Evolutionary conservation across 2,329 filamentous ascomycete species (phyloP), one percentile per base, ranked within the genome.

Genomic region (Nothophaeocryptopus gaeumannii): DNA sequence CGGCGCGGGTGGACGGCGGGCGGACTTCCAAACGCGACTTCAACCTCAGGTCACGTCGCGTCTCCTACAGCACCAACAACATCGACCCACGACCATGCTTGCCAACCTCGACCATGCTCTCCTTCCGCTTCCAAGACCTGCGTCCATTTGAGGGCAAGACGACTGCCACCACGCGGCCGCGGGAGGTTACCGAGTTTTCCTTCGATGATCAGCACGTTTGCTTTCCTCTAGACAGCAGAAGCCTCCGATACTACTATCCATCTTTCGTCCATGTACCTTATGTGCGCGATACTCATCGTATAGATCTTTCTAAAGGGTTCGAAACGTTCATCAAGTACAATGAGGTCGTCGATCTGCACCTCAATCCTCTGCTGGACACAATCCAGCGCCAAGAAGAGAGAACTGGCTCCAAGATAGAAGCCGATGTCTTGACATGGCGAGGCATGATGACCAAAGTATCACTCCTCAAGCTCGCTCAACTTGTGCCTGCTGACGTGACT

Each of bases 371-470:
- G 29, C 75, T 99, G 15, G 84, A 82, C 53, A 85, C 90, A 1
- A 82, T 99, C 39, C 76, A 83, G 41, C 78, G 80, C 20, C 77
- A 88, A 58, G 93, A 97, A 70, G 77, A 84, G 67, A 76, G 83
- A 58, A 81, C 78, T 0, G 53, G 48, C 1, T 34, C 39, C 5
- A 56, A 51, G 38, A 34, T 58, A 9, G 84, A 90, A 54, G 85
- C 86, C 2, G 83, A 95, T 61, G 68, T 97, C 39, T 78, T 97
- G 44, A 97, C 92, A 1, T 99, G 92, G 92, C 79, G 93, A 63
- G 93, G 93, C 33, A 96, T 97, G 89, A 91, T 99, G 85, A 97
- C 93, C 55, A 99, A 96, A 79, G 89, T 91, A 42, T 15, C 15
- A 9, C 30, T 32, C 8, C 26, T 26, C 15, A 8, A 15, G 31